These are phyloP conservation scores for Macrolepiota dolichaula DNA, from an alignment of 768 basidiomycete species.

Conservation along the genomic window DNA sequence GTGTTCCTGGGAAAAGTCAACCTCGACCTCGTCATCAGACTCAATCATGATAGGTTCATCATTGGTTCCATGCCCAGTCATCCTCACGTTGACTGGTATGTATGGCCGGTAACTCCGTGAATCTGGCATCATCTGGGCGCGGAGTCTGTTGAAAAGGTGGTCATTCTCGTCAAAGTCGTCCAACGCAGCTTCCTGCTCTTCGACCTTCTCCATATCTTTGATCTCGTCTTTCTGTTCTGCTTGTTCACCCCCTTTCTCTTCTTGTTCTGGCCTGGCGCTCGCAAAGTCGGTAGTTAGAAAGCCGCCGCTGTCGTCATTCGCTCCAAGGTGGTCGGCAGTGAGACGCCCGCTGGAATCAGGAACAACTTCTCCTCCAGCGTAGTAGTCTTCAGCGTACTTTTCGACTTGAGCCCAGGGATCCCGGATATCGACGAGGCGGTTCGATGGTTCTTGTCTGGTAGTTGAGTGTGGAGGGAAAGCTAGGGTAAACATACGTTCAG, in stretches of 20 bases:
- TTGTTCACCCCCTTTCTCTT: not conserved
- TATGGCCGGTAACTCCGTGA: not conserved
- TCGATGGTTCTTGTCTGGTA: not conserved
- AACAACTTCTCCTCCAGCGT: conserved; percentile 38
- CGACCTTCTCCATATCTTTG: not conserved
- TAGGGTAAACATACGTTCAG: conserved; percentile 15
- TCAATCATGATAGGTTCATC: conserved; percentile 8
- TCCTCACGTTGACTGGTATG: not conserved
- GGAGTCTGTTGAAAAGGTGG: conserved; percentile 5
- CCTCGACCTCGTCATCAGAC: conserved; percentile 13
- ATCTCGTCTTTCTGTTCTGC: conserved; percentile 13
- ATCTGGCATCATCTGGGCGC: not conserved
- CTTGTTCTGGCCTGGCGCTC: not conserved
- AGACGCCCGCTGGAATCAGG: conserved; percentile 9
- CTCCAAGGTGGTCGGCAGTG: conserved; percentile 25
- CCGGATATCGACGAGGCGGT: conserved; percentile 23
- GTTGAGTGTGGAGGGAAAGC: conserved; percentile 20
- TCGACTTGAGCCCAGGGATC: conserved; percentile 32
- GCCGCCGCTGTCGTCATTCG: conserved; percentile 5
- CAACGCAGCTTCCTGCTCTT: not conserved
- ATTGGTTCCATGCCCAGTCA: not conserved
- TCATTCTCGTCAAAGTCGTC: conserved; percentile 3
- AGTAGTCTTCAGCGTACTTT: conserved; percentile 34
- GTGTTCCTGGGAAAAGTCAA: not conserved
- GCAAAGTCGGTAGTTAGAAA: conserved; percentile 3